Evolutionary conservation across 352 stramenopile species (phyloP).

Genomic region (Phytopythium vexans): DNA sequence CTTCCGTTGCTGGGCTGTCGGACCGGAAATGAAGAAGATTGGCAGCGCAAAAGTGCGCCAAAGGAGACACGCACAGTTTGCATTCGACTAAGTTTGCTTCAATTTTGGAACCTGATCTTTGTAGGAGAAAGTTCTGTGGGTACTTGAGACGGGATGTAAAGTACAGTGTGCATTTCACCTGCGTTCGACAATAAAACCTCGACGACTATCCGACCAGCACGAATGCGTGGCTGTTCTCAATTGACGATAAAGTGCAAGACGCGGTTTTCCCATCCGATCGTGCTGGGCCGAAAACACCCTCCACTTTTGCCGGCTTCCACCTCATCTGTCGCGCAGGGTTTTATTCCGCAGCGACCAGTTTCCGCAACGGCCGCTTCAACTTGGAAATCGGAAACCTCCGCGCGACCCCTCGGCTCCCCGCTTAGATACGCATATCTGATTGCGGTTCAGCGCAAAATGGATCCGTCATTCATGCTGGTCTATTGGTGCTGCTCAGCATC

Average conservation of each 20-base stretch:
- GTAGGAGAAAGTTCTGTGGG: too few relatives aligned
- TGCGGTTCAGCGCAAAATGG: not conserved
- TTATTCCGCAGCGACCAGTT: too few relatives aligned
- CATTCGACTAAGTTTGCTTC: not conserved
- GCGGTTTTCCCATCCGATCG: not conserved
- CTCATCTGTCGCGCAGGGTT: too few relatives aligned
- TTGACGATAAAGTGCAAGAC: too few relatives aligned
- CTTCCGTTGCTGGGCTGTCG: not conserved
- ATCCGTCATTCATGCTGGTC: not conserved
- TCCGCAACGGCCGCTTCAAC: too few relatives aligned
- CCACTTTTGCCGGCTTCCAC: too few relatives aligned
- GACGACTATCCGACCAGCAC: not conserved
- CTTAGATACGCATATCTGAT: too few relatives aligned
- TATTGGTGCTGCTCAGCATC: not conserved
- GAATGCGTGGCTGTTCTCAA: not conserved
- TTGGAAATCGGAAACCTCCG: too few relatives aligned
- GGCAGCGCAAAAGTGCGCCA: not conserved
- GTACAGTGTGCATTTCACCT: too few relatives aligned
- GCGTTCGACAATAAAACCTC: not conserved
- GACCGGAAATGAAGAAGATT: slow-evolving; percentile 6
- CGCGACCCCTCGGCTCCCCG: too few relatives aligned
- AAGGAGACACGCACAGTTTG: not conserved
- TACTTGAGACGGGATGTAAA: too few relatives aligned
- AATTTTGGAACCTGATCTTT: too few relatives aligned
- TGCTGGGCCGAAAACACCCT: not conserved